These are phyloP conservation scores for Pholiota microspora DNA, from an alignment of 768 basidiomycete species.

Conservation along the genomic window DNA sequence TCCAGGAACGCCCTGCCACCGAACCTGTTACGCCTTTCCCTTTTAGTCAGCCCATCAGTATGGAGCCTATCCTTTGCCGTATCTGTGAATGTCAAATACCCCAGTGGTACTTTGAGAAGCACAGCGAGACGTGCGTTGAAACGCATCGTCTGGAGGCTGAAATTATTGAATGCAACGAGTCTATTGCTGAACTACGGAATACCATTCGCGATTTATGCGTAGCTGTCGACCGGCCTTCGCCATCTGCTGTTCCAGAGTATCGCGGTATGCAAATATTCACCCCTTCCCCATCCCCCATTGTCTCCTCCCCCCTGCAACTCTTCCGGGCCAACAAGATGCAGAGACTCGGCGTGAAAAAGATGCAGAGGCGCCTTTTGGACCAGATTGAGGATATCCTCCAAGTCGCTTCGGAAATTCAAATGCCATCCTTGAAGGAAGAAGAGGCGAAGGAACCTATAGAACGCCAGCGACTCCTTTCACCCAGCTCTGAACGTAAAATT, in stretches of 20 bases:
- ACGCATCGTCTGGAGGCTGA: constrained; percentile 95
- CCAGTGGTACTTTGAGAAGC: constrained; percentile 99
- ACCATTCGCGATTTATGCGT: constrained; percentile 76
- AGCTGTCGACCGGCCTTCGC: constrained; percentile 74
- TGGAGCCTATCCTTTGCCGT: constrained; percentile 86
- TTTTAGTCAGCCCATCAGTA: constrained; percentile 73
- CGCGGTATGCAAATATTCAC: constrained; percentile 84
- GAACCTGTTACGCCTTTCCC: constrained; percentile 72
- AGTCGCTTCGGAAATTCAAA: constrained; percentile 75
- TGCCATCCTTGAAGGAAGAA: constrained; percentile 89
- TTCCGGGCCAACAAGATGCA: constrained; percentile 80
- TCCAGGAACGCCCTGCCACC: constrained; percentile 29
- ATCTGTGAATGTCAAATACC: constrained; percentile 97
- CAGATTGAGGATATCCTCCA: constrained; percentile 86
- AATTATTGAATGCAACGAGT: constrained; percentile 91
- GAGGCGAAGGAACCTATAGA: constrained; percentile 90
- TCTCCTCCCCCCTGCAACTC: constrained; percentile 73
- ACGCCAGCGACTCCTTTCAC: constrained; percentile 86
- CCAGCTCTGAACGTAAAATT: constrained; percentile 85
- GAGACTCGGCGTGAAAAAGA: constrained; percentile 75
- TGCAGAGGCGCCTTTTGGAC: constrained; percentile 77
- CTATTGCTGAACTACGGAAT: constrained; percentile 80
- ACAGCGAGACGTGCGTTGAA: constrained; percentile 98
- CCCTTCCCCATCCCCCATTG: constrained; percentile 67
- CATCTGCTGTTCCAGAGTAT: constrained; percentile 72